Evolutionary conservation across 305 asterid species (phyloP), one percentile per base, ranked within the genome.

Genomic region (Withania somnifera): DNA sequence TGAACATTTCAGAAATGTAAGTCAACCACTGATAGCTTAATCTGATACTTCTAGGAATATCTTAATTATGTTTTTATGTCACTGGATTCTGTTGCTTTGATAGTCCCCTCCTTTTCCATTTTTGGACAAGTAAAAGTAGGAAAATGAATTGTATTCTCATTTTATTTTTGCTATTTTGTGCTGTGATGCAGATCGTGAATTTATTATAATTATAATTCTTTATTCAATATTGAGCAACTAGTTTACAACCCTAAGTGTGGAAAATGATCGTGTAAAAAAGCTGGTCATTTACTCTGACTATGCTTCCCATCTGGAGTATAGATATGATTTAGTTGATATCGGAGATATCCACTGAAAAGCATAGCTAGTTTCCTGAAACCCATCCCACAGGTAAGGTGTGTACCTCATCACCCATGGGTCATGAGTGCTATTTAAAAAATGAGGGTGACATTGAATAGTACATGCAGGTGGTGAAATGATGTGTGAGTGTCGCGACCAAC

Each of bases 1-100:
- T 71, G 97, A 93, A 84, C 85, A 88, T 92, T 90, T 93, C 77
- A 92, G 92, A 88, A 93, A 91, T 98, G 99, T 94, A 89, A 84
- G 40, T 82, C n/a, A 56, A 52, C 42, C 64, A 77, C 79, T 14
- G n/a, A 75, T 45, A 69, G 20, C 54, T 50, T 83, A 76, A 17
- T 47, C n/a, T 60, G 78, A 20, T 69, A 40, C 56, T 69, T 69
- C 56, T 42, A 20, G 54, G 34, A 40, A 40, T 69, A 40, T 69
- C 78, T 69, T 42, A 13, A 40, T 69, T 40, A 69, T 42, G 13
- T 20, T 40, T 38, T 69, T 69, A 34, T 20, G 56, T 69, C 20
- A 4, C 56, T 69, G 78, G 30, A 40, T 32, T 30, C 3, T 69
- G 34, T 20, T 40, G 54, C 54, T 20, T 22, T 69, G 56, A 40